Conservation (phyloP, 140 eudicot genomes). For the Ambrosia hybrid region DNA sequence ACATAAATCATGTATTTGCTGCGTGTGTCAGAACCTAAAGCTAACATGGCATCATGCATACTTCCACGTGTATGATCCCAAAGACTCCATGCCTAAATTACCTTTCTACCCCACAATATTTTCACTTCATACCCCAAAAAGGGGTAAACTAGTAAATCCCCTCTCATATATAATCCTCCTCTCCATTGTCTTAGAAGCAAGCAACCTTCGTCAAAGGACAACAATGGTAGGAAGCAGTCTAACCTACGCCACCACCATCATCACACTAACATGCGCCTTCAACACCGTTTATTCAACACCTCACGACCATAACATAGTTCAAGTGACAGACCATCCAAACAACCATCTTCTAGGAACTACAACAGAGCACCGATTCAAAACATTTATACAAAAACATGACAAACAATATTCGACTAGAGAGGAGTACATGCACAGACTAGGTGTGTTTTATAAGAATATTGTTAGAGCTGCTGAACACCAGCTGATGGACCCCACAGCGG, state of each 20-base stretch:
- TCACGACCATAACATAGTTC: constrained; percentile 42
- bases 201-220: constrained; percentile 9
- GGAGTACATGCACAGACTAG: constrained; percentile 83
- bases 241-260: constrained; percentile 31
- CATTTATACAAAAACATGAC: constrained; percentile 54
- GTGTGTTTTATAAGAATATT: constrained; percentile 58
- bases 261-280: constrained; percentile 48
- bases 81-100: too few species aligned
- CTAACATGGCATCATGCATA: too few species aligned
- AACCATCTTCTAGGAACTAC: constrained; percentile 55
- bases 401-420: constrained; percentile 58
- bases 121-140: too few species aligned
- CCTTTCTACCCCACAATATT: too few species aligned
- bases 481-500: constrained; percentile 78
- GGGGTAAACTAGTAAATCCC: too few species aligned
- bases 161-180: too few species aligned
- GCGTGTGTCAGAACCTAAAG: too few species aligned
- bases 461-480: constrained; percentile 85
- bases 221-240: constrained; percentile 36
- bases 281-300: constrained; percentile 16
- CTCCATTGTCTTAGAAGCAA: too few species aligned
- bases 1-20: too few species aligned
- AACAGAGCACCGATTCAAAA: constrained; percentile 49
- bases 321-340: constrained; percentile 51
- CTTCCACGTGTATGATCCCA: too few species aligned